These are phyloP conservation scores for Neurospora sp. DNA, from an alignment of 495 filamentous ascomycete species.

Conservation along the genomic window DNA sequence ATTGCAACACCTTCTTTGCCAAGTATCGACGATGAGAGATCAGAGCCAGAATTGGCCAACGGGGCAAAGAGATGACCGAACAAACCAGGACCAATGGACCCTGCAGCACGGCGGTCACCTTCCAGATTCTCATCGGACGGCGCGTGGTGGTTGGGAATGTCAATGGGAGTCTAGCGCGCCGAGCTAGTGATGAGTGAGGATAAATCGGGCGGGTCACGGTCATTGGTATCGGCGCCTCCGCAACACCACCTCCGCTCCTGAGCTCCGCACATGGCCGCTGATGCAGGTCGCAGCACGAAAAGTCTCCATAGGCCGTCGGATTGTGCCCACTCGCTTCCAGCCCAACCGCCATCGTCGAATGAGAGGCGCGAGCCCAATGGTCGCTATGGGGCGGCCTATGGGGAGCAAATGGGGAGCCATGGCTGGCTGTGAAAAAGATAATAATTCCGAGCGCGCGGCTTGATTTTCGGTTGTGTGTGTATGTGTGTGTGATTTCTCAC, in stretches of 20 bases:
- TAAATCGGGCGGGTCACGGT: not conserved
- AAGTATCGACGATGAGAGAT: not conserved
- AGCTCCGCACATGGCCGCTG: constrained; percentile 5
- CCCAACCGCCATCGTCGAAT: constrained; percentile 17
- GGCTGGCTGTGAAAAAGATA: constrained; percentile 9
- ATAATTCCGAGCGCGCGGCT: constrained; percentile 19
- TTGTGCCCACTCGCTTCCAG: constrained; percentile 7
- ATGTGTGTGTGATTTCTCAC: not conserved
- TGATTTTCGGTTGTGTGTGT: not conserved
- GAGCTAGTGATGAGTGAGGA: constrained; percentile 1
- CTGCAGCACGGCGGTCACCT: constrained; percentile 17
- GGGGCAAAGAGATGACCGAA: not conserved
- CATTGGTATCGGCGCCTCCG: not conserved
- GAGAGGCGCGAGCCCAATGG: constrained; percentile 17
- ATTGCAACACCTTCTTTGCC: not conserved
- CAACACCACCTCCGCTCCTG: constrained; percentile 2
- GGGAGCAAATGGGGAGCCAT: not conserved
- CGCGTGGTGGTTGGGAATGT: constrained; percentile 13
- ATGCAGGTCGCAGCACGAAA: constrained; percentile 8
- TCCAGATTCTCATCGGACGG: constrained; percentile 6
- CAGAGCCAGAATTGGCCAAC: not conserved
- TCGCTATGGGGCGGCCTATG: not conserved
- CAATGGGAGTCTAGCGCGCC: constrained; percentile 9
- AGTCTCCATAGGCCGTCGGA: not conserved
- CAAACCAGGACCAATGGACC: constrained; percentile 1